Evolutionary conservation across 2,329 filamentous ascomycete species (phyloP), one percentile per base, ranked within the genome.

Genomic region (Neocucurbitaria cava): DNA sequence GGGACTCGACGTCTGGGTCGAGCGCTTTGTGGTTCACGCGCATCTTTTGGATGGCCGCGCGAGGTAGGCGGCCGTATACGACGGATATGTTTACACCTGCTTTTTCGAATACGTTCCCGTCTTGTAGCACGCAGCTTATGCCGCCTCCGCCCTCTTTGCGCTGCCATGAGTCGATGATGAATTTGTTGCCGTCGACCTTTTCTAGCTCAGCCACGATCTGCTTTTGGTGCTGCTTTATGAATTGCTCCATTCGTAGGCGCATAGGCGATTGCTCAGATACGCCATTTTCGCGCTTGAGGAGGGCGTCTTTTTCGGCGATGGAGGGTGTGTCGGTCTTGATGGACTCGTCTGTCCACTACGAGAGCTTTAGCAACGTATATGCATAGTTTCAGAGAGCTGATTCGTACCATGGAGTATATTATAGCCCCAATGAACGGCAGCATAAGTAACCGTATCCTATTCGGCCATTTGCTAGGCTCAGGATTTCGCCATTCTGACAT

Each of bases 31-130:
- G 95, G 77, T 98, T 92, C 52, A 87, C 91, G 47, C 91, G 87
- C 95, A 99, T 98, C 45, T 74, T 72, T 33, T 71, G 85, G 63
- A 99, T 96, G 26, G 92, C 95, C 0, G 91, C 83, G 68, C 91
- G 89, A 30, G 93, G 93, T 2, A 99, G 84, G 43, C 88, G 90
- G 57, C 95, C 95, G 73, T 99, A 98, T 45, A 99, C 95, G 58
- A 98, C 87, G 52, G 91, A 96, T 70, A 94, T 93, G 71, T 96
- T 96, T 55, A 98, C 92, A 26, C 95, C 95, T 40, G 91, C 95
- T 79, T 99, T 99, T 77, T 99, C 95, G 70, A 99, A 99, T 46
- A 97, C 92, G 59, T 96, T 94, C 64, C 95, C 93, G 62, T 97
- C 92, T 76, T 99, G 95, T 17, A 99, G 82, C 35, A 99, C 93